A percentile compares a stretch with the other conserved stretches of the same genome.
These are phyloP conservation scores for Solanum rostratum DNA, from an alignment of 257 asterid genomes.

Conservation along the genomic window DNA sequence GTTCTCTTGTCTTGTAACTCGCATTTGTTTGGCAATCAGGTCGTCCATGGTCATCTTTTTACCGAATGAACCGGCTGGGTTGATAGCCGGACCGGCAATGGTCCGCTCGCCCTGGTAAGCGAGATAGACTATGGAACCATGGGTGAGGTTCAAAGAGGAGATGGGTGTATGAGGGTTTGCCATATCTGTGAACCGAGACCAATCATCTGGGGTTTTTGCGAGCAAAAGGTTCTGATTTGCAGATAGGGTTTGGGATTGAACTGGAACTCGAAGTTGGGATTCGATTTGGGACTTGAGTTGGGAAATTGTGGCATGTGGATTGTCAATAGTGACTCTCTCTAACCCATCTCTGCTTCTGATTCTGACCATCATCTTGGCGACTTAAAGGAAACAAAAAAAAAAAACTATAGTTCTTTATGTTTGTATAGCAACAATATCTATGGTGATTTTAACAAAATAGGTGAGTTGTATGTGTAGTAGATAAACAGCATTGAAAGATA, in stretches of 20 bases:
- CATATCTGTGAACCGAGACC: constrained; percentile 59
- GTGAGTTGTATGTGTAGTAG: not conserved
- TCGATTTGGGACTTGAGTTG: constrained; percentile 59
- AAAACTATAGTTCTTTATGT: not conserved
- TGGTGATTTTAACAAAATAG: not conserved
- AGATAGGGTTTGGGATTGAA: constrained; percentile 68
- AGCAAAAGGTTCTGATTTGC: constrained; percentile 73
- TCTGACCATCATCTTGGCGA: constrained; percentile 76
- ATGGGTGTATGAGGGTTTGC: constrained; percentile 33
- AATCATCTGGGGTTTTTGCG: constrained; percentile 57
- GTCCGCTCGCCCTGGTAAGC: constrained; percentile 84
- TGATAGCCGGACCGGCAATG: constrained; percentile 57
- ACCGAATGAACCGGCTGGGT: constrained; percentile 85
- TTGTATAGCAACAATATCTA: not conserved
- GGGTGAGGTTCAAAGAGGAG: constrained; percentile 41
- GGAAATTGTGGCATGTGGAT: constrained; percentile 52
- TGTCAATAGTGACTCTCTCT: constrained; percentile 77
- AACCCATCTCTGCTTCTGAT: constrained; percentile 96
- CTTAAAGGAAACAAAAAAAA: not conserved
- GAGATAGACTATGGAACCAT: constrained; percentile 74
- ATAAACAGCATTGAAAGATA: not conserved
- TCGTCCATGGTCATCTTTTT: constrained; percentile 98
- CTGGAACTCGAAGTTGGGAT: constrained; percentile 73
- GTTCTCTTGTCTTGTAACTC: constrained; percentile 71
- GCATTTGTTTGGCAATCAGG: constrained; percentile 91